Percentiles rank a stretch among this genome's conserved stretches.
Evolutionary conservation across 2,329 filamentous ascomycete genomes (phyloP).

Genomic region (Penicillium janthinellum): DNA sequence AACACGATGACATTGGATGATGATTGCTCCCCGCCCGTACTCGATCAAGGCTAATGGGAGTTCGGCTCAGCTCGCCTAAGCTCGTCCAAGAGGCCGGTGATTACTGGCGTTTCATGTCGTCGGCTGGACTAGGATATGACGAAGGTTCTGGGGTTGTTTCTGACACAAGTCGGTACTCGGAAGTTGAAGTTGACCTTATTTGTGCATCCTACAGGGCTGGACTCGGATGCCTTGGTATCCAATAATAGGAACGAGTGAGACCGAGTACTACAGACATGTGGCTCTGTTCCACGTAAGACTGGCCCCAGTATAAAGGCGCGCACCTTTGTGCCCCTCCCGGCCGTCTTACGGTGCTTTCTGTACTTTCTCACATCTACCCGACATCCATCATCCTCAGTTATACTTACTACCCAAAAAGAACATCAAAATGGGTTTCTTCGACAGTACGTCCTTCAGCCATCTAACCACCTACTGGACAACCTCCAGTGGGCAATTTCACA

Average conservation of each 20-base stretch:
- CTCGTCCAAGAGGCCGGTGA: background rate
- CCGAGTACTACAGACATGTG: background rate
- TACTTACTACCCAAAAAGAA: background rate
- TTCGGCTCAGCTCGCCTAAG: background rate
- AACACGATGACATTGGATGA: background rate
- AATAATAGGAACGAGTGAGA: background rate
- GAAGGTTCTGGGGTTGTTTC: too few relatives aligned
- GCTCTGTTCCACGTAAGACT: background rate
- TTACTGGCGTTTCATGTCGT: background rate
- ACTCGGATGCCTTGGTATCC: background rate
- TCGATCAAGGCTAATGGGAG: background rate
- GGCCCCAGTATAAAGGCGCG: background rate
- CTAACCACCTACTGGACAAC: background rate
- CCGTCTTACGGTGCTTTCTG: background rate
- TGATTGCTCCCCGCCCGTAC: background rate
- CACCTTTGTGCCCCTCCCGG: background rate
- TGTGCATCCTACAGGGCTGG: background rate
- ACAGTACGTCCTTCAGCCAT: conserved; percentile 13
- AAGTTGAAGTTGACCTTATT: background rate
- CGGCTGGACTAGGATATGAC: background rate
- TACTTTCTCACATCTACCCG: too few relatives aligned
- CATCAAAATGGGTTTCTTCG: conserved; percentile 30
- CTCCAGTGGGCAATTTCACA: conserved; percentile 29
- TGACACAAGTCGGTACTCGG: background rate
- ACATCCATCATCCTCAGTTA: background rate